phyloP scores from a whole-genome alignment of 208 protist species.

The Leishmania lainsoni region DNA sequence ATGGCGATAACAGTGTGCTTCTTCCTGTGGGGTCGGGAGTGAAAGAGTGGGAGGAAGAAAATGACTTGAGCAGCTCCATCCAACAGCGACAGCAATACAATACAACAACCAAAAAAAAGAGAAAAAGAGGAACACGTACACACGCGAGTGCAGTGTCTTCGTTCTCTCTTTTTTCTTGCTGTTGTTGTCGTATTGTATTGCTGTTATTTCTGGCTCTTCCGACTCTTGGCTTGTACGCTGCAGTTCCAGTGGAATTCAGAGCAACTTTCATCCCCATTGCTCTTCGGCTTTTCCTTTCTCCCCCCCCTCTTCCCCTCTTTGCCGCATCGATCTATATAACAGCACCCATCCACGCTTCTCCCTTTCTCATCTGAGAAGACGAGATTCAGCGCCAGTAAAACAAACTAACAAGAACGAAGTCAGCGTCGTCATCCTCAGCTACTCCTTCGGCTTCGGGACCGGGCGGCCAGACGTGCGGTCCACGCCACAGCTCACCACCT shows the following conservation, averaged over 20 bases:
- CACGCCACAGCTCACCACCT: conserved; percentile 46
- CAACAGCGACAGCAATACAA: not conserved
- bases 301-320: not conserved
- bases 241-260: not conserved
- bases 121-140: not conserved
- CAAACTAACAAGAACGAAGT: not conserved
- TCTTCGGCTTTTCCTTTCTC: not conserved
- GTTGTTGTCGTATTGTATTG: not conserved
- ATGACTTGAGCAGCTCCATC: not conserved
- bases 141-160: not conserved
- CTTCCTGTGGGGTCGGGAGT: not conserved
- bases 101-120: no score
- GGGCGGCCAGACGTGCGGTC: conserved; percentile 59
- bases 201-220: no score
- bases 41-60: not conserved
- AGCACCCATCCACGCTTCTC: not conserved
- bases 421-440: not conserved
- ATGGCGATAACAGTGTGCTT: not conserved
- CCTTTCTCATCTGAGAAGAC: not conserved
- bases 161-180: not conserved
- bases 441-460: conserved; percentile 23
- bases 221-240: no score
- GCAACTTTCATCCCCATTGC: not conserved
- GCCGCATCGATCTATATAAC: not conserved
- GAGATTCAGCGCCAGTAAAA: not conserved